A percentile compares a stretch with the other conserved stretches of the same genome.
phyloP scores from a whole-genome alignment of 768 basidiomycete species.

The Neoboletus magnificus region DNA sequence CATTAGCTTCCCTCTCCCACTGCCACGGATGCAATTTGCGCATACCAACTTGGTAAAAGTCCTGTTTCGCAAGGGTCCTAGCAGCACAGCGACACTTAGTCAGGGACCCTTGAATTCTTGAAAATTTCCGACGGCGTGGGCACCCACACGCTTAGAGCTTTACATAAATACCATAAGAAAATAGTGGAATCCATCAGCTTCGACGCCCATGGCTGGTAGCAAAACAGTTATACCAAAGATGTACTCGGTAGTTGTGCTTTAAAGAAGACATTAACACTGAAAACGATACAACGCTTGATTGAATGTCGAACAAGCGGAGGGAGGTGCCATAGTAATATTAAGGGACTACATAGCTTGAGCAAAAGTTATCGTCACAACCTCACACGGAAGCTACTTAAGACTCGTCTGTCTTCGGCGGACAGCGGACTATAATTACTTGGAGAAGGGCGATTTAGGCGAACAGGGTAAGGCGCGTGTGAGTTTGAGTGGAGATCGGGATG shows the following conservation, averaged over 20 bases:
- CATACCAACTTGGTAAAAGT: not conserved
- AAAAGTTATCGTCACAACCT: conserved; percentile 38
- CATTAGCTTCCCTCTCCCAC: not conserved
- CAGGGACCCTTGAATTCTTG: not conserved
- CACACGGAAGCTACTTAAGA: conserved; percentile 54
- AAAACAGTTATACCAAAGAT: not conserved
- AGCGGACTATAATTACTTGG: conserved; percentile 38
- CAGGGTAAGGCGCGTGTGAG: conserved; percentile 4
- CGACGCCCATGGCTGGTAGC: not conserved
- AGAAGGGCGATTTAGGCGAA: conserved; percentile 24
- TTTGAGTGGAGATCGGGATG: not conserved
- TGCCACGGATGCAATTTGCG: not conserved
- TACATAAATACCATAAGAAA: not conserved
- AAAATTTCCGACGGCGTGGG: not conserved
- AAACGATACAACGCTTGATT: not conserved
- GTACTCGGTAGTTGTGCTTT: not conserved
- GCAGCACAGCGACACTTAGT: not conserved
- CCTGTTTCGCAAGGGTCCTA: not conserved
- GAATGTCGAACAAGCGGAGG: not conserved
- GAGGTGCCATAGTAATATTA: conserved; percentile 1
- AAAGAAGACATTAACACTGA: conserved; percentile 2
- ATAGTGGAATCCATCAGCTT: not conserved
- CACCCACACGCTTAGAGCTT: not conserved
- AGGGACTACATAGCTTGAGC: not conserved
- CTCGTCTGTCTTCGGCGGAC: conserved; percentile 56